Evolutionary conservation across 306 rosid genomes (phyloP), one percentile per base, ranked within the genome.

Genomic region (Cucurbita moschata): DNA sequence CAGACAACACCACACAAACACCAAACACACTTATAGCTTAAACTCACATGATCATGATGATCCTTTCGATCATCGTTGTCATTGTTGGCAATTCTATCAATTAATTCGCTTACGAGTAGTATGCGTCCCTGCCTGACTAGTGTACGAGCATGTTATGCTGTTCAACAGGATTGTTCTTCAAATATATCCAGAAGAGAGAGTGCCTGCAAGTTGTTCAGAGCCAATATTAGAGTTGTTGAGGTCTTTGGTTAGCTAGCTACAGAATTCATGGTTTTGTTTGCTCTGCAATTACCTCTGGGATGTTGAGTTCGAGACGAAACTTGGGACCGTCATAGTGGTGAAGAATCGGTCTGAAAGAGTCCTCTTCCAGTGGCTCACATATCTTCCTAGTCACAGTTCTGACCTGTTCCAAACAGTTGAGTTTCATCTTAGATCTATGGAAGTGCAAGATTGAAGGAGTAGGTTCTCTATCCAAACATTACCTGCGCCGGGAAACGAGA

Each of bases 401-500:
- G 2, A 92, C 97, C 96, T 91, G 83, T 39, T 43, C 16, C 26
- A 68, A 21, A 21, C 3, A 23, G 73, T 68, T 47, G 0, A 23
- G 11, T 26, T 21, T 21, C 19, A 46, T 56, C 13, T 47, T 13
- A 46, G 38, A 18, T 42, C 51, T 0, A 42, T 42, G 71, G 56
- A 46, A 46, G 21, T 46, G 11, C 47, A 13, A 2, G 23, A 3
- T 12, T 66, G 39, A 66, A 38, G 1, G 6, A 61, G 5, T n/a
- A 68, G 40, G 42, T 21, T 46, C 6, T 38, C 6, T 38, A 13
- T 4, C 39, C 56, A 68, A 11, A 10, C 5, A 8, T 1, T 58
- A 74, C 98, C 97, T 94, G 98, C 70, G 99, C 97, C 38, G 99
- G 98, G 81, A 94, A 94, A 21, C 99, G 96, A 21, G 97, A 94